Base-by-base conservation (phyloP, 768 basidiomycete genomes). In the Calocera viscosa region DNA sequence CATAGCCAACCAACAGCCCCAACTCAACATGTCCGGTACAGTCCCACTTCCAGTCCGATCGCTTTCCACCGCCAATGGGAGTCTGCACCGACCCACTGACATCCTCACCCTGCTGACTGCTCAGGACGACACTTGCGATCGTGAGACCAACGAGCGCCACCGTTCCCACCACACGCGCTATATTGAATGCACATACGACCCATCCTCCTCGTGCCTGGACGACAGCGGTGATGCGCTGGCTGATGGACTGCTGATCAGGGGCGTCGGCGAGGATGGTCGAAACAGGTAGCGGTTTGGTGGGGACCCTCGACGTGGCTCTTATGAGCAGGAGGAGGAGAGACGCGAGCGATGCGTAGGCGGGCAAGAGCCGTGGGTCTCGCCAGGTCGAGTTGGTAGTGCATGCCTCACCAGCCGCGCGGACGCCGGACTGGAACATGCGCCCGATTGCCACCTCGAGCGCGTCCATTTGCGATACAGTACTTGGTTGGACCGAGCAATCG, bases 131-230 rank as follows among this genome's bases (percentile, higher is more conserved):
- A 5, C 14, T 22, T 26, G 30, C 53, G 14, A 60, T 60, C 26
- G 53, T 60, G 26, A 60, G 53, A 11, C 53, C 53, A 10, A 60
- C 53, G 7, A 60, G 26, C 7, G 53, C 30, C 5, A 16, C 22
- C 24, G 53, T 19, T 7, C 26, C 53, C 26, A 60, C 14, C 5
- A 32, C 30, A 10, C 53, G 53, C 30, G 30, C 19, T 11, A 60
- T 19, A 19, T 60, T 60, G 53, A 60, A 60, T 19, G 53, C 30
- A 26, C 30, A 60, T 11, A 60, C 30, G 53, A 32, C 8, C 53
- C 53, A 60, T 60, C 53, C 53, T 60, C 53, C 53, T 60, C 53
- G 53, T 32, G 24, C 26, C 30, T 30, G 14, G 53, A 60, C 30
- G 53, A 60, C 14, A 19, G 2, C 26, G 53, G 11, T 32, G 24